phyloP scores from a whole-genome alignment of 192 early-diverging fungal genomes.

The Coemansia sp. region DNA sequence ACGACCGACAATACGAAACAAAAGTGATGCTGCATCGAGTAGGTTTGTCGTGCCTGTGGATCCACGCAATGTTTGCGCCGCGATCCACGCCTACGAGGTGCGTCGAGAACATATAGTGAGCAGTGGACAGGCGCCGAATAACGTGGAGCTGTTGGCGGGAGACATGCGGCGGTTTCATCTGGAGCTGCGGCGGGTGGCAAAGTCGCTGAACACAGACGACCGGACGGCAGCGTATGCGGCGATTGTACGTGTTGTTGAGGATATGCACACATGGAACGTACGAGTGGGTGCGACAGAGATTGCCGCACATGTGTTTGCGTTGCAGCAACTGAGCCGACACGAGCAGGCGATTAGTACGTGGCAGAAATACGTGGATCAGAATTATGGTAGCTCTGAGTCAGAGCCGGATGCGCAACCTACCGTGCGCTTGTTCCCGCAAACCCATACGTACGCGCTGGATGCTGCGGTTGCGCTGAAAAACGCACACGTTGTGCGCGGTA shows the following conservation, averaged over 20 bases:
- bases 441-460: constrained; percentile 31
- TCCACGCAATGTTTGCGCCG: not conserved
- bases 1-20: not conserved
- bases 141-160: not conserved
- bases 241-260: constrained; percentile 21
- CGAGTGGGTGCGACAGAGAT: constrained; percentile 44
- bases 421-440: constrained; percentile 32
- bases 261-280: constrained; percentile 32
- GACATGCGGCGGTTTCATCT: constrained; percentile 39
- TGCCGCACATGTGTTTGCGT: constrained; percentile 20
- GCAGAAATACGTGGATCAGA: constrained; percentile 9
- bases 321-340: constrained; percentile 12
- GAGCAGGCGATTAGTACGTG: constrained; percentile 19
- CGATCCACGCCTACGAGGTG: constrained; percentile 6
- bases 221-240: not conserved
- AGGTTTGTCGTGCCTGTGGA: not conserved
- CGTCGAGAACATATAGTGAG: not conserved
- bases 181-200: constrained; percentile 12
- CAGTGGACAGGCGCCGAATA: not conserved
- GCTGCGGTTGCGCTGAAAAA: constrained; percentile 32
- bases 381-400: not conserved
- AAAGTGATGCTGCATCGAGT: not conserved
- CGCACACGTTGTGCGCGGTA: constrained; percentile 12
- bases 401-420: not conserved
- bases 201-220: not conserved